Base-by-base conservation (phyloP, 805 yeast species). In the Clavispora asparagi region DNA sequence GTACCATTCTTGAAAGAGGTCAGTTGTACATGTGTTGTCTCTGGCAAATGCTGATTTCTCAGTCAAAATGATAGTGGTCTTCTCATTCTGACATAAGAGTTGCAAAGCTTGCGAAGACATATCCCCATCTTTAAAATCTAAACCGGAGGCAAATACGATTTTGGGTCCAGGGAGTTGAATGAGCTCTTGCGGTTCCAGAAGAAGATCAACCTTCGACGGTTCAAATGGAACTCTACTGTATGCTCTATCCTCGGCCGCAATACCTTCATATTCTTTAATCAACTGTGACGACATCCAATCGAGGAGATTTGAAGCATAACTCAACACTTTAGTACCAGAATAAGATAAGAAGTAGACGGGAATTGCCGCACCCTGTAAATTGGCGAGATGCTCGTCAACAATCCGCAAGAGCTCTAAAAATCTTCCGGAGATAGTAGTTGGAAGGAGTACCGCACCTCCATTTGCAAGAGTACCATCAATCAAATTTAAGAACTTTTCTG, bases 211-310 rank as follows among this genome's bases (percentile, higher is more conserved):
- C 58, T 81, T 70, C 26, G 81, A 66, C 39, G 86, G 78, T 54
- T 87, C 95, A 60, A 92, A 91, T 1, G 97, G 96, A 2, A 85
- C 77, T 45, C 77, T 78, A 13, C 62, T 52, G 17, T 60, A 55
- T 5, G 67, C 65, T 11, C 51, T 42, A 12, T 50, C 47, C 19
- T 49, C 51, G 6, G 51, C 56, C 4, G 54, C 55, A 14, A 47
- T 41, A 32, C 61, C 67, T 58, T 89, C 96, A 92, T 96, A 90
- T 40, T 82, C 85, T 55, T 86, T 85, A 25, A 87, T 78, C n/a
- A 90, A 76, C n/a, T 83, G 76, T 0, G 92, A 79, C 0, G 95
- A 82, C 90, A 94, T 85, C 98, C 98, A 94, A 68, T 94, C 99
- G 27, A 92, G 67, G 84, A 94, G 86, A 46, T 90, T 85, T 12